These are phyloP conservation scores for Aschersonia sp. DNA, from an alignment of 2,329 filamentous ascomycete species.

Conservation along the genomic window DNA sequence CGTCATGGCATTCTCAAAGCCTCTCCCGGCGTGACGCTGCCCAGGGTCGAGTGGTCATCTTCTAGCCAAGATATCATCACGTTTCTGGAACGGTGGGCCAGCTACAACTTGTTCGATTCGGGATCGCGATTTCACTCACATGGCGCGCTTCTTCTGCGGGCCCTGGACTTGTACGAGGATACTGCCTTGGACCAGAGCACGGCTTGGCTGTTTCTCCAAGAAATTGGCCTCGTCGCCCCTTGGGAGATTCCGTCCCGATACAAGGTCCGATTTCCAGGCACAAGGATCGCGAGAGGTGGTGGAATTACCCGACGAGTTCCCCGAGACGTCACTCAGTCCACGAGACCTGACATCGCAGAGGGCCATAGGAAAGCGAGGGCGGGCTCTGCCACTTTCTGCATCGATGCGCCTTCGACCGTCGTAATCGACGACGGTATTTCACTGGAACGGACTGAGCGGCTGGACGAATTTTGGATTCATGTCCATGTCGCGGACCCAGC, in stretches of 20 bases:
- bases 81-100: slow-evolving; percentile 57
- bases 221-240: slow-evolving; percentile 55
- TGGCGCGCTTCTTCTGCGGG: slow-evolving; percentile 49
- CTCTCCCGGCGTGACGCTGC: slow-evolving; percentile 10
- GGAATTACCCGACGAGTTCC: slow-evolving; percentile 23
- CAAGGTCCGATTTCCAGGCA: slow-evolving; percentile 36
- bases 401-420: slow-evolving; percentile 50
- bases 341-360: slow-evolving; percentile 27
- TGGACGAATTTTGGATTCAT: slow-evolving; percentile 56
- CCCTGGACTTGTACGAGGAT: slow-evolving; percentile 42
- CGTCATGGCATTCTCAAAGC: slow-evolving; percentile 28
- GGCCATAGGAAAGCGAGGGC: slow-evolving; percentile 43
- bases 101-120: slow-evolving; percentile 35
- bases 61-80: slow-evolving; percentile 36
- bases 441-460: slow-evolving; percentile 39
- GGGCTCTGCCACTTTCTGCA: slow-evolving; percentile 51
- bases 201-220: slow-evolving; percentile 55
- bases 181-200: slow-evolving; percentile 26
- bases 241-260: slow-evolving; percentile 57
- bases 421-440: slow-evolving; percentile 74
- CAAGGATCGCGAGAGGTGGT: slow-evolving; percentile 26
- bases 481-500: slow-evolving; percentile 68
- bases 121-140: slow-evolving; percentile 41
- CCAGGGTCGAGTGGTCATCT: slow-evolving; percentile 13
- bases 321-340: slow-evolving; percentile 16